Conservation (phyloP, 352 stramenopile genomes). For the Globisporangium abappressorium region DNA sequence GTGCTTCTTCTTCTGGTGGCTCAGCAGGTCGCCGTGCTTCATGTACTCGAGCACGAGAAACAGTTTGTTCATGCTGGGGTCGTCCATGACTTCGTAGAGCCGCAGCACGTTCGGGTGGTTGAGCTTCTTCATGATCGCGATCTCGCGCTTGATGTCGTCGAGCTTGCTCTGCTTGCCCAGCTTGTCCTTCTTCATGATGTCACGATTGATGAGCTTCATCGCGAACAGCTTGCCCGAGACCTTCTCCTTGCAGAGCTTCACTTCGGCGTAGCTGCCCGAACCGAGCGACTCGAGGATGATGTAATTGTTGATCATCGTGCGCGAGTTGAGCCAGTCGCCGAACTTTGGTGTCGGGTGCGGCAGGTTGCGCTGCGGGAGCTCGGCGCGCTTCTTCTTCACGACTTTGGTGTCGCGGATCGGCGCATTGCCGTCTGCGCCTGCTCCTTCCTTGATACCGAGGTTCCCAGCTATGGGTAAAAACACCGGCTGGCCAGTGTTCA, state of each 20-base stretch:
- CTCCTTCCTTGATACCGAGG: not conserved
- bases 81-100: slow-evolving; percentile 96
- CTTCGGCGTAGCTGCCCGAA: slow-evolving; percentile 87
- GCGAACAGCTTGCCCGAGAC: slow-evolving; percentile 69
- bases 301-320: slow-evolving; percentile 94
- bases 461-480: slow-evolving; percentile 33
- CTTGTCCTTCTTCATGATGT: slow-evolving; percentile 86
- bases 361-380: slow-evolving; percentile 71
- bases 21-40: slow-evolving; percentile 72
- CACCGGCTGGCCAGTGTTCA: slow-evolving; percentile 30
- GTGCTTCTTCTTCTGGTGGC: slow-evolving; percentile 74
- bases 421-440: slow-evolving; percentile 6
- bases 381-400: slow-evolving; percentile 80
- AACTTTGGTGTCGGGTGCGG: slow-evolving; percentile 78
- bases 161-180: slow-evolving; percentile 77
- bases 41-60: slow-evolving; percentile 98
- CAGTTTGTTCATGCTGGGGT: slow-evolving; percentile 91
- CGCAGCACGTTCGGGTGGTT: slow-evolving; percentile 93
- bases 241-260: slow-evolving; percentile 88
- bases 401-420: slow-evolving; percentile 73
- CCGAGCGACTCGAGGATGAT: slow-evolving; percentile 88
- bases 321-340: slow-evolving; percentile 80
- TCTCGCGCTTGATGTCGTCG: slow-evolving; percentile 91
- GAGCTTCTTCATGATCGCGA: slow-evolving; percentile 98
- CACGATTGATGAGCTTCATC: slow-evolving; percentile 88